These are phyloP conservation scores for Hymenoscyphus salicellus DNA, from an alignment of 2,329 filamentous ascomycete genomes.

Conservation along the genomic window DNA sequence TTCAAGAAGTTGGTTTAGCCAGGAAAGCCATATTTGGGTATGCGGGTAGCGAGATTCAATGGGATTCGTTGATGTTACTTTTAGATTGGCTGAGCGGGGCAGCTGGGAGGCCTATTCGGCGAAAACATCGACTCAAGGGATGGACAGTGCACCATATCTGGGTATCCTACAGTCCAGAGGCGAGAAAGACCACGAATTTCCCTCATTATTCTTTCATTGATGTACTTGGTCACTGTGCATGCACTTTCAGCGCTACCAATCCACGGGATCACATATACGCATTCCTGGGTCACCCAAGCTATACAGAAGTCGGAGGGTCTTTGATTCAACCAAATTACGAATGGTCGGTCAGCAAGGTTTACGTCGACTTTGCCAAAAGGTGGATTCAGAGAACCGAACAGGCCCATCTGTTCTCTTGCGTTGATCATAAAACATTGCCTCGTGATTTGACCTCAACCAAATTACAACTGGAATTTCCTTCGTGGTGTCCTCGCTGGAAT, in stretches of 20 bases:
- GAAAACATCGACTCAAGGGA: not conserved
- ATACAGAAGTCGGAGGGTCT: not conserved
- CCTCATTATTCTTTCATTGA: not conserved
- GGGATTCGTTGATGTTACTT: not conserved
- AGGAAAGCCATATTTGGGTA: not conserved
- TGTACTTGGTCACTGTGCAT: not conserved
- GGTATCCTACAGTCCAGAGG: not conserved
- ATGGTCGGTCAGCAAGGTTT: not conserved
- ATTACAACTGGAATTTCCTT: not conserved
- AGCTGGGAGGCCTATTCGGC: not conserved
- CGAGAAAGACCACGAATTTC: not conserved
- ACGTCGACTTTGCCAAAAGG: not conserved
- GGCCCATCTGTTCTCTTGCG: not conserved
- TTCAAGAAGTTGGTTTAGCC: not conserved
- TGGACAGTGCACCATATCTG: not conserved
- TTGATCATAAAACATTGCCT: not conserved
- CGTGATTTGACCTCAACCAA: not conserved
- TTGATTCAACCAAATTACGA: not conserved
- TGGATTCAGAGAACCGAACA: not conserved
- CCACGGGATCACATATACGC: not conserved
- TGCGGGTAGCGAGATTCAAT: not conserved
- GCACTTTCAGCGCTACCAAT: not conserved
- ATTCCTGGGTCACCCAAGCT: not conserved
- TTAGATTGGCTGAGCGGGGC: not conserved
- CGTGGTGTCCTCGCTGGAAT: not conserved